Evolutionary conservation across 495 filamentous ascomycete species (phyloP), one percentile per base, ranked within the genome.

Genomic region (Pyronema omphalodes): DNA sequence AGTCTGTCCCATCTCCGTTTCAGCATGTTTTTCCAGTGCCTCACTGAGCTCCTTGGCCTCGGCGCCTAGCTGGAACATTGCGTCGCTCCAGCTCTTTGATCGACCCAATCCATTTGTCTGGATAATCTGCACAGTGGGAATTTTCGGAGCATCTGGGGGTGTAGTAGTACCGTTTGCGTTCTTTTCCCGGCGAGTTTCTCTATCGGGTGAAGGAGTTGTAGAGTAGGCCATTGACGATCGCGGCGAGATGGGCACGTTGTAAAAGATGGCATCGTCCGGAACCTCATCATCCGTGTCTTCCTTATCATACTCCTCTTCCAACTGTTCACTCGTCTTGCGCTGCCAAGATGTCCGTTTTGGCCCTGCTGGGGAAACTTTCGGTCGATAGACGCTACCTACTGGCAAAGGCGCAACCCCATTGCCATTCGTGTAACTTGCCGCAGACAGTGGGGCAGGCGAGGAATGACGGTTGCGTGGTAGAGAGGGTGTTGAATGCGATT

Each of bases 201-300:
- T 45, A 7, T 63, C 61, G n/a, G 61, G 61, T 1, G 60, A 60
- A 17, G 61, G 39, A 8, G 61, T 45, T 7, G 57, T 50, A 4
- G 60, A 63, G 9, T 57, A 53, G 3, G 57, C 60, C 44, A 37
- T 63, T 35, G 61, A 54, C 0, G 84, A 86, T 14, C 87, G 77
- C 8, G 91, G 91, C 7, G 88, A 94, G n/a, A 98, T 78, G 0
- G 91, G 91, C 7, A 98, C 84, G 61, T 96, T 96, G 73, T 86
- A 87, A 17, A 98, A 72, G 60, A 89, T 80, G 12, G 86, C 81
- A 60, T 93, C 91, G 52, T 93, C 86, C 5, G 91, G 91, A 18
- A 98, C 77, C 51, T 96, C 88, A 55, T 94, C 89, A 55, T 94
- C 91, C 29, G 71, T 70, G 55, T 94, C 89, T 55, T 94, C 91